Percentiles rank a stretch among this genome's conserved stretches.
phyloP scores from a whole-genome alignment of 352 stramenopile species.

The Phytophthora constricta region DNA sequence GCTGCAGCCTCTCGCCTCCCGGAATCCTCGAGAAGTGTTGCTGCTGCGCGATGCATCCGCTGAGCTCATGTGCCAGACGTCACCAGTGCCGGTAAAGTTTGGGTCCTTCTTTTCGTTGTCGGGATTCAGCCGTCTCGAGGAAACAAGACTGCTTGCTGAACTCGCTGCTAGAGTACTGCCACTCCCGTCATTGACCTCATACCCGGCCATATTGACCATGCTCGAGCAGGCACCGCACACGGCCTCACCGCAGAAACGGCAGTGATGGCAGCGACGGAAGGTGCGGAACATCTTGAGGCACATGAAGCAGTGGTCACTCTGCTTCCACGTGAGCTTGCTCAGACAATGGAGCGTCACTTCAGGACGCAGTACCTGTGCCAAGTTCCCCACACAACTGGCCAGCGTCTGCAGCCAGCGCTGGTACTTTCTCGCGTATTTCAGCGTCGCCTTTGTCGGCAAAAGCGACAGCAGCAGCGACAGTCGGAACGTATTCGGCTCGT shows the following conservation, averaged over 20 bases:
- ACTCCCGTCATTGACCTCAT: slow-evolving; percentile 40
- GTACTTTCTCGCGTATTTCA: slow-evolving; percentile 43
- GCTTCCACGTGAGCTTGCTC: slow-evolving; percentile 58
- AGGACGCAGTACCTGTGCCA: slow-evolving; percentile 25
- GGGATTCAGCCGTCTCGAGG: slow-evolving; percentile 16
- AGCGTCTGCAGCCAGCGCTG: slow-evolving; percentile 42
- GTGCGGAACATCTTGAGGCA: slow-evolving; percentile 76
- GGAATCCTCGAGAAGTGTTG: slow-evolving; percentile 17
- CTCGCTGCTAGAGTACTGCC: slow-evolving; percentile 27
- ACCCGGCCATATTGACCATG: slow-evolving; percentile 55
- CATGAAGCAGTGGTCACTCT: slow-evolving; percentile 71
- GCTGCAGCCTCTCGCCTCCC: slow-evolving; percentile 38
- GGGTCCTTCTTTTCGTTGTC: slow-evolving; percentile 8
- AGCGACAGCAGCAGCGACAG: slow-evolving; percentile 59
- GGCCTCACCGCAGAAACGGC: slow-evolving; percentile 72
- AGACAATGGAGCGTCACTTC: slow-evolving; percentile 44
- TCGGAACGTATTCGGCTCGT: slow-evolving; percentile 38
- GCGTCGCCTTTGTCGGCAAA: slow-evolving; percentile 43
- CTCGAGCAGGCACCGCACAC: slow-evolving; percentile 73
- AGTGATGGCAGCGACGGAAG: slow-evolving; percentile 78
- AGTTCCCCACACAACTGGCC: slow-evolving; percentile 45
- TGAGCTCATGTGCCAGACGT: slow-evolving; percentile 26
- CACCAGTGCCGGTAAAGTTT: slow-evolving; percentile 37
- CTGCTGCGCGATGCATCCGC: slow-evolving; percentile 17
- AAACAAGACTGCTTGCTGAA: slow-evolving; percentile 12